A percentile compares a stretch with the other conserved stretches of the same genome.
phyloP scores from a whole-genome alignment of 1,139 yeast genomes.

The Eremothecium coryli region DNA sequence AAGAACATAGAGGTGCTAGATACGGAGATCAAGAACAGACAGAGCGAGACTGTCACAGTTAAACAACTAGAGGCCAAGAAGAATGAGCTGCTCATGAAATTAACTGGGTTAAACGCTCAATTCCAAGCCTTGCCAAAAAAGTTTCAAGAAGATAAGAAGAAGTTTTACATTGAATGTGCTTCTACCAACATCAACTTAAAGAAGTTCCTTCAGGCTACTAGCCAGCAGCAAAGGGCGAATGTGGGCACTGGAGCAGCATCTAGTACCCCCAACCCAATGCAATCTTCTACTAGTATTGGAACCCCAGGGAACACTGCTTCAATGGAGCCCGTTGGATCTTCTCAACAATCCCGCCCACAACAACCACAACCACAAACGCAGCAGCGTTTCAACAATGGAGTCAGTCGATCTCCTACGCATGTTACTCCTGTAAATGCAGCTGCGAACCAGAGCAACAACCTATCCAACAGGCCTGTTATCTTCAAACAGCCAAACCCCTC shows the following conservation, averaged over 20 bases:
- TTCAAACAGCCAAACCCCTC: constrained; percentile 63
- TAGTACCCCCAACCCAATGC: constrained; percentile 6
- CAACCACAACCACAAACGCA: constrained; percentile 13
- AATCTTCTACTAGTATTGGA: constrained; percentile 6
- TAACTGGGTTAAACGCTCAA: constrained; percentile 22
- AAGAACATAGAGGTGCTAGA: constrained; percentile 26
- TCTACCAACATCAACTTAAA: constrained; percentile 28
- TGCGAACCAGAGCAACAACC: constrained; percentile 29
- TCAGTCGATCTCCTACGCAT: constrained; percentile 21
- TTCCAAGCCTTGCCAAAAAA: constrained; percentile 23
- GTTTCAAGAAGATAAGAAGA: constrained; percentile 26
- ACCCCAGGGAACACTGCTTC: constrained; percentile 9
- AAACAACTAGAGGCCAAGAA: constrained; percentile 26
- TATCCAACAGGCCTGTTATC: constrained; percentile 34
- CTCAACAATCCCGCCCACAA: constrained; percentile 14
- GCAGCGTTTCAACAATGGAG: constrained; percentile 6
- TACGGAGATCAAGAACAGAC: constrained; percentile 24
- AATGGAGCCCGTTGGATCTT: constrained; percentile 10
- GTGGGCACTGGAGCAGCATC: constrained; percentile 10
- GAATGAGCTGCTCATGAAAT: constrained; percentile 21
- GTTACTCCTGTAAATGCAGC: constrained; percentile 38
- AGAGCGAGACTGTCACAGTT: constrained; percentile 21
- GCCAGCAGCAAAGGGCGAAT: constrained; percentile 25
- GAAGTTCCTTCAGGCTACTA: constrained; percentile 22
- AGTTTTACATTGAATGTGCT: constrained; percentile 30